These are phyloP conservation scores for Gentiana straminea DNA, from an alignment of 257 asterid genomes.

Conservation along the genomic window DNA sequence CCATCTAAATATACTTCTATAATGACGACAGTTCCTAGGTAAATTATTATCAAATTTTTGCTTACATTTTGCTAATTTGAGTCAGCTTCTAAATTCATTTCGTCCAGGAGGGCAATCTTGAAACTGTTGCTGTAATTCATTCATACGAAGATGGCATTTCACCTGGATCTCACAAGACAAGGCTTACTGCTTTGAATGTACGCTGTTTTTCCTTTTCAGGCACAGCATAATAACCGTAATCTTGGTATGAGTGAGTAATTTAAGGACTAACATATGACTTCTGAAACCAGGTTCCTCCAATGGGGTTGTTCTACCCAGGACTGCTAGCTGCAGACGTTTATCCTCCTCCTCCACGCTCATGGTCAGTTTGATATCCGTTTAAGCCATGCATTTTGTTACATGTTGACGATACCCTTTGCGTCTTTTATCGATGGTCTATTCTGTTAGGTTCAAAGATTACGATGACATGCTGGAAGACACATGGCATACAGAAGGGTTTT, in stretches of 20 bases:
- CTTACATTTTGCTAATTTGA: not conserved
- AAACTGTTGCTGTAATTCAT: slow-evolving; percentile 73
- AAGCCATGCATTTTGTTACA: not conserved
- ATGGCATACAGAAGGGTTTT: slow-evolving; percentile 54
- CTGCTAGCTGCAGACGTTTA: slow-evolving; percentile 91
- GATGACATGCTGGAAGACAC: slow-evolving; percentile 97
- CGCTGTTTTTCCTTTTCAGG: slow-evolving; percentile 9
- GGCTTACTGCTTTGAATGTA: slow-evolving; percentile 87
- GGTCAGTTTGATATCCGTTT: slow-evolving; percentile 32
- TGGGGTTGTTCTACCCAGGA: slow-evolving; percentile 92
- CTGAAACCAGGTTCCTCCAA: slow-evolving; percentile 79
- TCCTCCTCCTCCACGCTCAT: slow-evolving; percentile 84
- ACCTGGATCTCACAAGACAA: slow-evolving; percentile 82
- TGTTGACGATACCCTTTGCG: not conserved
- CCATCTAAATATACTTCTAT: slow-evolving; percentile 3
- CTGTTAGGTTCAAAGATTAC: slow-evolving; percentile 72
- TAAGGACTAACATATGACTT: slow-evolving; percentile 13
- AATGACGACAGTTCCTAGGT: not conserved
- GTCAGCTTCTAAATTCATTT: slow-evolving; percentile 7
- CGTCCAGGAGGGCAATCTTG: slow-evolving; percentile 88
- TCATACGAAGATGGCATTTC: slow-evolving; percentile 84
- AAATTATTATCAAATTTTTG: not conserved
- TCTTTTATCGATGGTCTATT: not conserved
- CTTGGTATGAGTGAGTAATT: too few species aligned
- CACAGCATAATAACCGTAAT: too few species aligned